A percentile compares a stretch with the other conserved stretches of the same genome.
phyloP scores from a whole-genome alignment of 441 rosid species.

The Erodium chrysanthum region DNA sequence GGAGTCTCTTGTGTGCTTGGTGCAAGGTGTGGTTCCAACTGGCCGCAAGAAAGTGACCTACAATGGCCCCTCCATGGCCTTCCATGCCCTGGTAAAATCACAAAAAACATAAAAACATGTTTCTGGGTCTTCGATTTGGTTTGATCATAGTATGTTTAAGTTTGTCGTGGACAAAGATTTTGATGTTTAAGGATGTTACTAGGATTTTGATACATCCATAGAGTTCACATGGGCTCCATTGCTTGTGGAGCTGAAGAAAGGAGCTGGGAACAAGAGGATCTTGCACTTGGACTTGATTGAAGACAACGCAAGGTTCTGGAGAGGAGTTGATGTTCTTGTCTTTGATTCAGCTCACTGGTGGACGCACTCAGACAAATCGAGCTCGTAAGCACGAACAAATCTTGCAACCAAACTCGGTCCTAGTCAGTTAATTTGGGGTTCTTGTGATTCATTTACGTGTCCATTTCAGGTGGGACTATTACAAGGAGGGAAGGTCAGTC shows the following conservation, averaged over 20 bases:
- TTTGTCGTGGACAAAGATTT: no score
- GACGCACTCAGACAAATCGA: slow-evolving; percentile 51
- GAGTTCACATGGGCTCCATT: slow-evolving; percentile 90
- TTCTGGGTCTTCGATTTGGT: not conserved
- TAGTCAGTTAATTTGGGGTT: no score
- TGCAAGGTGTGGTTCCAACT: slow-evolving; percentile 69
- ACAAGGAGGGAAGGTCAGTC: slow-evolving; percentile 53
- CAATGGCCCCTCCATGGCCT: slow-evolving; percentile 76
- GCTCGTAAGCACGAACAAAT: slow-evolving; percentile 47
- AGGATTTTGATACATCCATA: slow-evolving; percentile 69
- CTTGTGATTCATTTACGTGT: no score
- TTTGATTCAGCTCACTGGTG: slow-evolving; percentile 98
- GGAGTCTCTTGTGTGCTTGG: slow-evolving; percentile 89
- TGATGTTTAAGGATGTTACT: not conserved
- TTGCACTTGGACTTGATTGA: slow-evolving; percentile 77
- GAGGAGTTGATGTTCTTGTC: slow-evolving; percentile 68
- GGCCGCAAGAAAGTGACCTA: slow-evolving; percentile 56
- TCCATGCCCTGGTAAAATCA: slow-evolving; percentile 60
- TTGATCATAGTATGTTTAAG: no score
- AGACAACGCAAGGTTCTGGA: slow-evolving; percentile 84
- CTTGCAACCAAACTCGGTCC: not conserved
- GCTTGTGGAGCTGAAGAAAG: slow-evolving; percentile 69
- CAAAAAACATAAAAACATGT: not conserved
- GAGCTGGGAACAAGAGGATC: slow-evolving; percentile 41
- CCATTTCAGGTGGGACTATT: slow-evolving; percentile 77